Evolutionary conservation across 805 yeast species (phyloP).

Genomic region (Candida orba): DNA sequence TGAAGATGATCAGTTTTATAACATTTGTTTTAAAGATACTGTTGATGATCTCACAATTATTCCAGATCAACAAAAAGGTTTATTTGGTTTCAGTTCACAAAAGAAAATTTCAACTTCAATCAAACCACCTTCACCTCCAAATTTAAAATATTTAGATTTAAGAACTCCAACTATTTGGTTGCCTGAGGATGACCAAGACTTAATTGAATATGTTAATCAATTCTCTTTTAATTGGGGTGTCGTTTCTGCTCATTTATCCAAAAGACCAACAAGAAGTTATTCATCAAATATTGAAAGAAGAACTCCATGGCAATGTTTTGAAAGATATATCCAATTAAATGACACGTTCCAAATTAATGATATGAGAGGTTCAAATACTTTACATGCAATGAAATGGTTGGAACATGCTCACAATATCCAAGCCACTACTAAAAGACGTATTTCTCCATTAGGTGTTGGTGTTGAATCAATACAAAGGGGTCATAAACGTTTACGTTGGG

Average conservation of each 20-base stretch:
- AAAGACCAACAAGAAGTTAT: constrained; percentile 60
- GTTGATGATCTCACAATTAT: constrained; percentile 31
- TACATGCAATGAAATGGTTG: constrained; percentile 82
- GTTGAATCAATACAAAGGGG: constrained; percentile 90
- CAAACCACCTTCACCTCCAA: constrained; percentile 90
- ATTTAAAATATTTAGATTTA: constrained; percentile 67
- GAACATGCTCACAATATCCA: constrained; percentile 88
- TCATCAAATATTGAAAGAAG: constrained; percentile 87
- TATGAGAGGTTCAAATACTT: constrained; percentile 80
- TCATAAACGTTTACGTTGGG: constrained; percentile 87
- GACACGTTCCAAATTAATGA: constrained; percentile 83
- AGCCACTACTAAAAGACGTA: constrained; percentile 78
- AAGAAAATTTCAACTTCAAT: constrained; percentile 52
- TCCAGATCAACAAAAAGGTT: constrained; percentile 46
- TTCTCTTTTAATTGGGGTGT: constrained; percentile 91
- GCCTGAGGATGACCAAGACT: constrained; percentile 82
- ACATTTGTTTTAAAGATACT: constrained; percentile 45
- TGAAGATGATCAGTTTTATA: constrained; percentile 60
- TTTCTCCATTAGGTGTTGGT: constrained; percentile 91
- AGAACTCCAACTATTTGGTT: constrained; percentile 94
- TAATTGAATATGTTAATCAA: constrained; percentile 76
- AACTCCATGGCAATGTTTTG: constrained; percentile 99
- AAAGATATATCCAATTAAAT: constrained; percentile 86
- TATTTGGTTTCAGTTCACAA: constrained; percentile 36
- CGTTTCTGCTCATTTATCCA: constrained; percentile 72